Evolutionary conservation across 495 filamentous ascomycete species (phyloP), one percentile per base, ranked within the genome.

Genomic region (Aspergillus kassunensis): DNA sequence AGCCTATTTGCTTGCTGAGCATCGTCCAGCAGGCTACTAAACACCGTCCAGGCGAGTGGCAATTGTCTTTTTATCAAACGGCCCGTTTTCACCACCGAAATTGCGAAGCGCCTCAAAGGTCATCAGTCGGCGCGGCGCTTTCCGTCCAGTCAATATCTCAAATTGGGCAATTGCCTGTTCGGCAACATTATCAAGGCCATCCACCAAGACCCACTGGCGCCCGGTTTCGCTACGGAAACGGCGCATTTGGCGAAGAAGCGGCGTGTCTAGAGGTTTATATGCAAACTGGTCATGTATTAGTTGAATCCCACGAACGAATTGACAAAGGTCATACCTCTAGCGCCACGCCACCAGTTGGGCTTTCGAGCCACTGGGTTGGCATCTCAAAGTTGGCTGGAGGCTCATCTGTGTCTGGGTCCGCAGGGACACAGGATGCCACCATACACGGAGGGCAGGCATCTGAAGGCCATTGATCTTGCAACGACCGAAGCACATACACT

Each of bases 111-210:
- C 83, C 63, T 86, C 85, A 35, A 76, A 66, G 42, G 84, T 80
- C 88, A 93, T 93, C 18, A 88, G 54, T 41, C 80, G 73, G 33
- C 85, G 79, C 3, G 88, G 89, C 13, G 89, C 89, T 68, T 87
- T 82, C 19, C 88, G 75, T n/a, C 88, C 89, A 4, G 88, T 89
- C 74, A 91, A 88, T 39, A 91, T 66, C 64, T 91, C 88, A 61
- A 90, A 91, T 39, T 89, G 87, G 21, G 89, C 87, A 65, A 88
- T 89, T 2, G 86, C 89, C 72, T 90, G 88, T 63, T 93, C 89
- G 1, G 81, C 80, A 1, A 93, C 77, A 24, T 91, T 81, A 60
- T 91, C 89, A 9, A 91, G 67, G 5, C 88, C 88, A 58, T 91
- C 87, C n/a, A 90, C 80, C 27, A 87, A 76, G 4, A 88, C 83